A percentile compares a stretch with the other conserved stretches of the same genome.
phyloP scores from a whole-genome alignment of 768 basidiomycete genomes.

The Tricholoma saponaceum region DNA sequence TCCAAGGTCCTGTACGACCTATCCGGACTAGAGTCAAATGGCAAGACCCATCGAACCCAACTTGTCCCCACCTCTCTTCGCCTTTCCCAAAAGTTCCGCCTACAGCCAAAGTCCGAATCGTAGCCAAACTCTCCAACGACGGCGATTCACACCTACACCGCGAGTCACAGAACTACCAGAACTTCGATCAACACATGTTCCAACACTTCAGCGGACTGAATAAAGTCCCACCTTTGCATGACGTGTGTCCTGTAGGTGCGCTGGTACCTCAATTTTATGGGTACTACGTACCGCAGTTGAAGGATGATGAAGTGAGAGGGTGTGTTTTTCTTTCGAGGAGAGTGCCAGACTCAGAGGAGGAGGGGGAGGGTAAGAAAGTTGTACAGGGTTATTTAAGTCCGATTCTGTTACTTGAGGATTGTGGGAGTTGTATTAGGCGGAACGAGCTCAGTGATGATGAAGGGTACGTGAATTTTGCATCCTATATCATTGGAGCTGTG shows the following conservation, averaged over 20 bases:
- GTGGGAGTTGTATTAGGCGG: not conserved
- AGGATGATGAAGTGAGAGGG: not conserved
- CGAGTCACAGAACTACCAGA: not conserved
- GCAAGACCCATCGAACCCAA: not conserved
- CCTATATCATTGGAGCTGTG: too few species aligned
- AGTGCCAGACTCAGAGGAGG: not conserved
- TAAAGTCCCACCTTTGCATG: not conserved
- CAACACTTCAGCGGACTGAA: not conserved
- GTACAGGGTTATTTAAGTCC: not conserved
- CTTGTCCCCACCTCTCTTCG: not conserved
- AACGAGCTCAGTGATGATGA: not conserved
- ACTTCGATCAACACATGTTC: not conserved
- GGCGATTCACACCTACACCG: not conserved
- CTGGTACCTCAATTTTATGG: not conserved
- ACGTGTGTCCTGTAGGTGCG: not conserved
- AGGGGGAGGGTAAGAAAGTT: not conserved
- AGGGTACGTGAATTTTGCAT: not conserved
- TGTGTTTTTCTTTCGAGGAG: not conserved
- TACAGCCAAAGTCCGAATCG: not conserved
- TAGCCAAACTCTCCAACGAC: not conserved
- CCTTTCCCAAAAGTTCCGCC: not conserved
- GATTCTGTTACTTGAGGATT: not conserved
- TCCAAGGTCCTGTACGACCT: slow-evolving; percentile 22
- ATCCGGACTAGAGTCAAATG: slow-evolving; percentile 22
- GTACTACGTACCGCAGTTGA: not conserved